Conservation (phyloP, 2,329 filamentous ascomycete species). For the Zasmidium angulare region DNA sequence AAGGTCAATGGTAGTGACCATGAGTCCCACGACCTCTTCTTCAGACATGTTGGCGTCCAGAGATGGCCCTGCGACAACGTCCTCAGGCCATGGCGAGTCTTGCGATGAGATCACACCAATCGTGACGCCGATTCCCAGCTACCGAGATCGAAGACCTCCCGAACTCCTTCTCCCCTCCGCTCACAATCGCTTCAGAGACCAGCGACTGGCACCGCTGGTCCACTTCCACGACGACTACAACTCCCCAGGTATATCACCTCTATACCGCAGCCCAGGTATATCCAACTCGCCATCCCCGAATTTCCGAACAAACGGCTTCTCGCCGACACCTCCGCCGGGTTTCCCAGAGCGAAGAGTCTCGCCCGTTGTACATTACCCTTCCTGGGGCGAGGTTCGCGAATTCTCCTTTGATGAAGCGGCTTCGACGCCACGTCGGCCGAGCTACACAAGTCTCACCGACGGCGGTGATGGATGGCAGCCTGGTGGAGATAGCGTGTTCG, state of each 20-base stretch:
- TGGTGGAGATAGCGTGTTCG: conserved; percentile 5
- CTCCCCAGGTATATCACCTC: conserved; percentile 2
- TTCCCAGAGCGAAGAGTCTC: background rate
- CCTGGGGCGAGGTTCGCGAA: background rate
- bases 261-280: background rate
- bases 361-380: conserved; percentile 7
- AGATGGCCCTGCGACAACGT: background rate
- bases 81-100: conserved; percentile 6
- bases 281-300: background rate
- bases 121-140: conserved; percentile 1
- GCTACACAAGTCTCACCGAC: background rate
- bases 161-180: conserved; percentile 11
- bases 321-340: background rate
- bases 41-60: background rate
- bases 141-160: conserved; percentile 9
- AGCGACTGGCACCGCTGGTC: conserved; percentile 1
- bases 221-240: conserved; percentile 1
- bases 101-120: conserved; percentile 7
- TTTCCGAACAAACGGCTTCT: background rate
- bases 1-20: conserved; percentile 6
- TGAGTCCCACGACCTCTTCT: conserved; percentile 5
- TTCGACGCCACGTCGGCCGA: background rate
- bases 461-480: conserved; percentile 14
- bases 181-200: conserved; percentile 2
- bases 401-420: conserved; percentile 6